Conservation (phyloP, 2,329 filamentous ascomycete species). For the Stenocarpella maydis region DNA sequence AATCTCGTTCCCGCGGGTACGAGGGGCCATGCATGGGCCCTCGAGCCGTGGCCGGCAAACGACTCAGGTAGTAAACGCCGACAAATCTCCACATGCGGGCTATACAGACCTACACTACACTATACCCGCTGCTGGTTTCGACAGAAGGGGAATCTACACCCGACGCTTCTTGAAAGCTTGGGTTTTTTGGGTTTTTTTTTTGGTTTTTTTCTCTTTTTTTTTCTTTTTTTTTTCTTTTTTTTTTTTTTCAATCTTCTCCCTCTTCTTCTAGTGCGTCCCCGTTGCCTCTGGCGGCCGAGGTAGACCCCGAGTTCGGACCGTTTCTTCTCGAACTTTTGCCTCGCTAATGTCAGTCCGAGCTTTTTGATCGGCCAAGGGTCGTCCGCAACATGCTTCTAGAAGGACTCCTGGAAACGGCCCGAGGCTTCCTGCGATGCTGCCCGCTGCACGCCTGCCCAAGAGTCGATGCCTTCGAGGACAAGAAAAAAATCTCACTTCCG, state of each 20-base stretch:
- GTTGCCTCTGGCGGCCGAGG: background rate
- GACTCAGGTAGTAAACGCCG: conserved; percentile 22
- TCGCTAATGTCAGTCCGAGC: conserved; percentile 15
- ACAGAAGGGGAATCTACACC: conserved; percentile 7
- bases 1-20: background rate
- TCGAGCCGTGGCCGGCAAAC: conserved; percentile 12
- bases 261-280: background rate
- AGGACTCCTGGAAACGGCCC: conserved; percentile 3
- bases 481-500: conserved; percentile 5
- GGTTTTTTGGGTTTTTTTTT: background rate
- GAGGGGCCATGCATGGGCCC: background rate
- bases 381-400: conserved; percentile 15
- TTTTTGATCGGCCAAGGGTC: conserved; percentile 4
- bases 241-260: too few species aligned
- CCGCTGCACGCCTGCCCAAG: background rate
- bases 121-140: background rate
- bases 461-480: background rate
- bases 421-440: conserved; percentile 10
- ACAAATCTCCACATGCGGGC: conserved; percentile 3
- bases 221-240: too few species aligned
- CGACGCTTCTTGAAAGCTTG: background rate
- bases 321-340: background rate
- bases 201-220: background rate
- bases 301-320: background rate
- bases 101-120: background rate